Percentiles rank a stretch among this genome's conserved stretches.
Evolutionary conservation across 495 filamentous ascomycete genomes (phyloP).

Genomic region (Halenospora varia): DNA sequence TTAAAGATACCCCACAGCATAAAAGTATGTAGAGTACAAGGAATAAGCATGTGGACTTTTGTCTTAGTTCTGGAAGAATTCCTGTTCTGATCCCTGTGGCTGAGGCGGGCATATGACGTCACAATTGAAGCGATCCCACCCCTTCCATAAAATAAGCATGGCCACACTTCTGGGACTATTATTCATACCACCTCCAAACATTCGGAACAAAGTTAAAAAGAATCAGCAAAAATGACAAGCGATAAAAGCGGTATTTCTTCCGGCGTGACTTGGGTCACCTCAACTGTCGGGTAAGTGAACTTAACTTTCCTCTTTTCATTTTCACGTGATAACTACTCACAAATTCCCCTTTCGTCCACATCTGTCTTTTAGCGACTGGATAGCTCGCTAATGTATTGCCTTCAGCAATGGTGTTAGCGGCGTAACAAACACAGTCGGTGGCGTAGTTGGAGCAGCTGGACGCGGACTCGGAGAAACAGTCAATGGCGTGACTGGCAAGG

Average conservation of each 20-base stretch:
- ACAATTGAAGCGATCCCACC: not conserved
- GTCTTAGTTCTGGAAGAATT: too few relatives aligned
- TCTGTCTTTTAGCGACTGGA: not conserved
- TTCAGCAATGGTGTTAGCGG: conserved; percentile 44
- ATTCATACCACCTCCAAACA: not conserved
- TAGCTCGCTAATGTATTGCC: not conserved
- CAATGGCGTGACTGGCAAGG: conserved; percentile 55
- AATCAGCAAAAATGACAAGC: conserved; percentile 15
- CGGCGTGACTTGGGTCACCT: conserved; percentile 32
- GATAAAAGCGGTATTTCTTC: conserved; percentile 26
- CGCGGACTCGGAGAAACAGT: conserved; percentile 61
- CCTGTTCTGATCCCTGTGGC: not conserved
- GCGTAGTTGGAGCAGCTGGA: conserved; percentile 62
- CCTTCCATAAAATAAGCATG: not conserved
- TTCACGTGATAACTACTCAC: not conserved
- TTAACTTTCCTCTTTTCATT: not conserved
- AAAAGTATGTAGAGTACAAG: too few relatives aligned
- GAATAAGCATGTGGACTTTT: too few relatives aligned
- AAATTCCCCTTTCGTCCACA: not conserved
- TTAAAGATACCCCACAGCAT: too few relatives aligned
- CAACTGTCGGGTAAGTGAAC: conserved; percentile 25
- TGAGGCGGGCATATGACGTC: not conserved
- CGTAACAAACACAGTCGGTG: conserved; percentile 61
- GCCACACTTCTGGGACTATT: conserved; percentile 15
- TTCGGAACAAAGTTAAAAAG: not conserved